Evolutionary conservation across 495 filamentous ascomycete species (phyloP).

Genomic region (Parachaetomium inaequale): DNA sequence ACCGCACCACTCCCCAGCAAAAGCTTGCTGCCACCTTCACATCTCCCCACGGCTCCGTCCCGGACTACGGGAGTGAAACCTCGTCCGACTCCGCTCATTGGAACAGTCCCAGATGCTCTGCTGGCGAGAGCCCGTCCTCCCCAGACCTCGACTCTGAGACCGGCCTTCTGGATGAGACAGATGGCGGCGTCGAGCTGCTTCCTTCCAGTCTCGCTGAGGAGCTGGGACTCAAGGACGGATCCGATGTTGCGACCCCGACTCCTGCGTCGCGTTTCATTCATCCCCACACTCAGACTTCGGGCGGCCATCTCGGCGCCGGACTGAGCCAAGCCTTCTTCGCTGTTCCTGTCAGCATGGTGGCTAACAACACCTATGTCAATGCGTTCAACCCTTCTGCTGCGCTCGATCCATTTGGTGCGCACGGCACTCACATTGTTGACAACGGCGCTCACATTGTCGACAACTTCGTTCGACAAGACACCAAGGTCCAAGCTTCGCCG

Average conservation of each 20-base stretch:
- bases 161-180: neutral
- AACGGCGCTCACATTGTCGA: neutral
- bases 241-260: neutral
- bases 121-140: neutral
- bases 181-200: constrained; percentile 14
- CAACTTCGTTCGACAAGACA: neutral
- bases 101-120: constrained; percentile 15
- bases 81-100: constrained; percentile 14
- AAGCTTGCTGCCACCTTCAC: neutral
- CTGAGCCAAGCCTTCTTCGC: constrained; percentile 5
- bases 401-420: neutral
- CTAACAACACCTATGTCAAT: neutral
- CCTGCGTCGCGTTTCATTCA: neutral
- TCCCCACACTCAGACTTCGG: neutral
- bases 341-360: neutral
- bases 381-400: neutral
- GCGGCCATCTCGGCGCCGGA: constrained; percentile 13
- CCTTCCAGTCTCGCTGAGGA: neutral
- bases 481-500: neutral
- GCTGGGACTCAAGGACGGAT: neutral
- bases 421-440: neutral
- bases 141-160: constrained; percentile 3
- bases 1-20: neutral
- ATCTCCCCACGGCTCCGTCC: constrained; percentile 9
- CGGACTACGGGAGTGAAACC: constrained; percentile 22